Base-by-base conservation (phyloP, 768 basidiomycete species). In the Leccinum barrowsii region DNA sequence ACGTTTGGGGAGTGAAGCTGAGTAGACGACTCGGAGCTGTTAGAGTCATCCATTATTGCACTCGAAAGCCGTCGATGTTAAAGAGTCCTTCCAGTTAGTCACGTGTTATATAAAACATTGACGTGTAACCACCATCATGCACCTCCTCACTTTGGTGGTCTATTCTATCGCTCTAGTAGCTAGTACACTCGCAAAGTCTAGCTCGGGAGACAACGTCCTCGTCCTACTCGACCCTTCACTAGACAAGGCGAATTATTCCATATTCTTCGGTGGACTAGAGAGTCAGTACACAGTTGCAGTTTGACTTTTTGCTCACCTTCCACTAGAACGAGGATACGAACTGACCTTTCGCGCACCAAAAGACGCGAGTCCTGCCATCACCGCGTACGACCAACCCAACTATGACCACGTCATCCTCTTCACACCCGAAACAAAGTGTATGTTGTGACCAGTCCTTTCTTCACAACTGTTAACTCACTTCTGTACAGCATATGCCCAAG, bases 371-470 rank as follows among this genome's bases (percentile, higher is more conserved):
- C 89, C 92, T 10, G 73, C 80, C 22, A 73, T 94, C 42, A 76
- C 87, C 22, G 78, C 87, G 66, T 85, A 87, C 70, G 91, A 85
- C 64, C 80, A 87, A 21, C 83, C 88, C 40, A 77, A 81, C 50
- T 97, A 92, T 74, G 82, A 86, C 50, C 94, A 98, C 70, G 83
- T 97, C 73, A 83, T 98, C 62, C 71, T 98, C 62, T 87, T 97
- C 59, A 83, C 94, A 1, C 89, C 94, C 11, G 85, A 90, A 59
- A 80, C 89, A 47, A 97, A 97, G 79, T 78, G 96, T 96, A 67
- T 68, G 68, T 34, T 13, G 32, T 13, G 34, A 13, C 34, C 12
- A 34, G 32, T 32, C 32, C 32, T 32, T 32, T 32, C 32, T 32
- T 5, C 32, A 12, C 0, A 32, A 32, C 11, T 12, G 4, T 32